A percentile compares a stretch with the other conserved stretches of the same genome.
These are phyloP conservation scores for Colletotrichum liaoningense DNA, from an alignment of 2,329 filamentous ascomycete genomes.

Conservation along the genomic window DNA sequence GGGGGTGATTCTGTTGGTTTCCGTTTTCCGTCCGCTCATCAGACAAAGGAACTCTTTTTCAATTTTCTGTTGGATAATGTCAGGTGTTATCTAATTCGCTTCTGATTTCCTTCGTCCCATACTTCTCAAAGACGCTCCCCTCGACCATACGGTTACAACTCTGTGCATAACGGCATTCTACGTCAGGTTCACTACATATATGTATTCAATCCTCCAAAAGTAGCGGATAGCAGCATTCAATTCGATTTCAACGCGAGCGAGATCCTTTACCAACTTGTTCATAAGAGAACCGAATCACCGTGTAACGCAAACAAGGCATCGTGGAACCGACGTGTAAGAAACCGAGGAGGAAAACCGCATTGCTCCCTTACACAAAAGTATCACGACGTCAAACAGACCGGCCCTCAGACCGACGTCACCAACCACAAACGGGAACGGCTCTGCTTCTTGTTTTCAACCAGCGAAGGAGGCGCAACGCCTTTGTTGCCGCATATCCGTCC, in stretches of 20 bases:
- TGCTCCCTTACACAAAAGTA: neutral
- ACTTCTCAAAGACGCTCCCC: neutral
- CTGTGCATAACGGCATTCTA: neutral
- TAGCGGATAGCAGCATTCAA: neutral
- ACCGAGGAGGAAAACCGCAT: neutral
- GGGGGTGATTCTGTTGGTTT: neutral
- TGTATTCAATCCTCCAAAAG: neutral
- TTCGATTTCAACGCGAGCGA: neutral
- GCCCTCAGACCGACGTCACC: conserved; percentile 1
- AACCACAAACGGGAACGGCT: neutral
- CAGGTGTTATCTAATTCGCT: neutral
- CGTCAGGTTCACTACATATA: neutral
- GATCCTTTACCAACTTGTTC: neutral
- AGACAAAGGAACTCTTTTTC: neutral
- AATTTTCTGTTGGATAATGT: neutral
- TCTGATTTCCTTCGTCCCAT: neutral
- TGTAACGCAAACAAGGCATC: neutral
- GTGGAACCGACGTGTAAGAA: neutral
- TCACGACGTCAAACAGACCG: neutral
- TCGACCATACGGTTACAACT: neutral
- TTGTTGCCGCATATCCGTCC: neutral
- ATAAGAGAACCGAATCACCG: neutral
- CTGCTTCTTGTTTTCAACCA: neutral
- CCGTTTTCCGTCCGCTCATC: neutral
- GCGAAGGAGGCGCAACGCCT: neutral